Evolutionary conservation across 2,329 filamentous ascomycete species (phyloP), one percentile per base, ranked within the genome.

Genomic region (Colletotrichum tofieldiae): DNA sequence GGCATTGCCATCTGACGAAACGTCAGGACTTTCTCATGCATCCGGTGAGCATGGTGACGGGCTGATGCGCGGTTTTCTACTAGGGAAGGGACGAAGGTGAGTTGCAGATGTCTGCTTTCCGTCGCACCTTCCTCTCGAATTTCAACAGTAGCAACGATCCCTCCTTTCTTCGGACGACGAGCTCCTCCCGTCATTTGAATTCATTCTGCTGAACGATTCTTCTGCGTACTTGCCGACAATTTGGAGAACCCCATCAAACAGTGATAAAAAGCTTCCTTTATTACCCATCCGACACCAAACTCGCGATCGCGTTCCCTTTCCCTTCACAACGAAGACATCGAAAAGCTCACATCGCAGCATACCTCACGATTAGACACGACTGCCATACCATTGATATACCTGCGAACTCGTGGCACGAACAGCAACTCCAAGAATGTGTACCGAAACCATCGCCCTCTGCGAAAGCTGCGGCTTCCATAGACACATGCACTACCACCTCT

Each of bases 401-500:
- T 32, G 18, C 9, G 18, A 16, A 18, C 54, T 41, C 12, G 26
- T 6, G n/a, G 20, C 43, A 12, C 39, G 5, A 41, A 14, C 23
- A 12, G 23, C 23, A 3, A 23, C 16, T 26, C 11, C 41, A 23
- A 23, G 23, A 51, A 76, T 76, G 75, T 76, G 75, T 54, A 60
- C 37, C 43, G 65, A 76, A 71, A 45, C 51, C 32, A 68, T 72
- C 23, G 68, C 75, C 41, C 51, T 71, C 45, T 76, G 75, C 61
- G 52, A 56, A 32, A 60, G 41, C 47, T 76, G 75, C 64, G 68
- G 71, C 11, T 72, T 72, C 54, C 29, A 65, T 37, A 73, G 75
- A 37, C 59, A 71, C 56, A 75, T 76, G 29, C 47, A 64, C 70
- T 76, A 70, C 60, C 52, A 68, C 2, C 74, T 37, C 32, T 76